Conservation (phyloP, 2,329 filamentous ascomycete species). For the Aspergillus fumigatus region DNA sequence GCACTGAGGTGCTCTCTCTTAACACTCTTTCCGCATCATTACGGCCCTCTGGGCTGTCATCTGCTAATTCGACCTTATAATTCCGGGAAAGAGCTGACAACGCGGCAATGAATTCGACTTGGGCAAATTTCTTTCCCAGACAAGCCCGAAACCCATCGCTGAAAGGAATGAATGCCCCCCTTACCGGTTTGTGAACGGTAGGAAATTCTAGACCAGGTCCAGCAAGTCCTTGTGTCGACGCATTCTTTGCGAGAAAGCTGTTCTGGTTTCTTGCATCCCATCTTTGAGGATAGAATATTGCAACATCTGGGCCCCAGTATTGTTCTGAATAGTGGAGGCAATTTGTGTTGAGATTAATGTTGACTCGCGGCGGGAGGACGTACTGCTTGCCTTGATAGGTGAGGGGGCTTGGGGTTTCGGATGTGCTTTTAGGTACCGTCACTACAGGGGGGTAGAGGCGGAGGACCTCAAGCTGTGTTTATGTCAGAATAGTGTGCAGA, state of each 20-base stretch:
- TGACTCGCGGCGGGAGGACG: slow-evolving; percentile 10
- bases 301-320: slow-evolving; percentile 19
- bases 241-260: slow-evolving; percentile 19
- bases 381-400: slow-evolving; percentile 9
- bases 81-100: slow-evolving; percentile 11
- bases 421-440: slow-evolving; percentile 26
- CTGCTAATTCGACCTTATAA: slow-evolving; percentile 13
- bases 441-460: slow-evolving; percentile 38
- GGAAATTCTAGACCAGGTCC: slow-evolving; percentile 16
- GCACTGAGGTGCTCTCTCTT: slow-evolving; percentile 7
- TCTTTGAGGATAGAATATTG: slow-evolving; percentile 11
- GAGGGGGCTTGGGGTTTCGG: slow-evolving; percentile 8
- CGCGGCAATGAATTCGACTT: slow-evolving; percentile 21
- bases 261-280: slow-evolving; percentile 18
- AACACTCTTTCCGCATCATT: slow-evolving; percentile 7
- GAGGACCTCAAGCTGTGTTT: slow-evolving; percentile 40
- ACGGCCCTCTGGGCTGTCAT: background rate
- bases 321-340: slow-evolving; percentile 17
- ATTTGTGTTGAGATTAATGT: slow-evolving; percentile 13
- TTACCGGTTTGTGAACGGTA: slow-evolving; percentile 16
- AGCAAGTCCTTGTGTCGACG: slow-evolving; percentile 7
- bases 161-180: slow-evolving; percentile 20
- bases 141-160: slow-evolving; percentile 20
- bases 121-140: slow-evolving; percentile 22
- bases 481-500: background rate